Evolutionary conservation across 73 alveolate species (phyloP).

Genomic region (Symbiodinium pilosum): DNA sequence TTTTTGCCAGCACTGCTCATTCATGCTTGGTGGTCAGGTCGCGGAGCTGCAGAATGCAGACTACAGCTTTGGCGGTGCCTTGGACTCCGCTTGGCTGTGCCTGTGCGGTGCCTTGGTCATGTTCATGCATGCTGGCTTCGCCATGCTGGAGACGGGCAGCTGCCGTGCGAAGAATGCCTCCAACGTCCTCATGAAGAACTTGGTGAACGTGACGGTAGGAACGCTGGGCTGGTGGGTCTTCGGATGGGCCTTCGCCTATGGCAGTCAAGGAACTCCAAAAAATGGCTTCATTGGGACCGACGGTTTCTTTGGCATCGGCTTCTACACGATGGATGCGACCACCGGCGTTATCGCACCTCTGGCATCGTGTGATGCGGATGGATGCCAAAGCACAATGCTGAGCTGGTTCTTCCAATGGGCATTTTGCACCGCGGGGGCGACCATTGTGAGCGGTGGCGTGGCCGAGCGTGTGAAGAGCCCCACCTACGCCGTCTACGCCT

Average conservation of each 20-base stretch:
- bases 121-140: slow-evolving; percentile 95
- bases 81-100: slow-evolving; percentile 52
- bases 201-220: slow-evolving; percentile 64
- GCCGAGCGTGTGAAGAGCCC: slow-evolving; percentile 6
- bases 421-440: slow-evolving; percentile 42
- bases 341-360: slow-evolving; percentile 39
- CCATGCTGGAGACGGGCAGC: slow-evolving; percentile 96
- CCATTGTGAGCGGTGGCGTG: slow-evolving; percentile 11
- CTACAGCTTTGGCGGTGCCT: slow-evolving; percentile 34
- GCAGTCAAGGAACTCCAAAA: background rate
- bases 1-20: too few relatives aligned
- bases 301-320: slow-evolving; percentile 26
- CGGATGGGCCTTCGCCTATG: slow-evolving; percentile 86
- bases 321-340: slow-evolving; percentile 21
- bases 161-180: slow-evolving; percentile 96
- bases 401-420: slow-evolving; percentile 95
- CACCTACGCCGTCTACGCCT: slow-evolving; percentile 83
- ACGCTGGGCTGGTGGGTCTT: slow-evolving; percentile 79
- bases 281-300: slow-evolving; percentile 43
- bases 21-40: too few relatives aligned
- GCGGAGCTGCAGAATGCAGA: background rate
- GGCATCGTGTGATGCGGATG: slow-evolving; percentile 10
- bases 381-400: slow-evolving; percentile 17
- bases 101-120: slow-evolving; percentile 69
- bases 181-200: slow-evolving; percentile 95